phyloP scores from a whole-genome alignment of 78 protist genomes.

The Cavenderia fasciculata region DNA sequence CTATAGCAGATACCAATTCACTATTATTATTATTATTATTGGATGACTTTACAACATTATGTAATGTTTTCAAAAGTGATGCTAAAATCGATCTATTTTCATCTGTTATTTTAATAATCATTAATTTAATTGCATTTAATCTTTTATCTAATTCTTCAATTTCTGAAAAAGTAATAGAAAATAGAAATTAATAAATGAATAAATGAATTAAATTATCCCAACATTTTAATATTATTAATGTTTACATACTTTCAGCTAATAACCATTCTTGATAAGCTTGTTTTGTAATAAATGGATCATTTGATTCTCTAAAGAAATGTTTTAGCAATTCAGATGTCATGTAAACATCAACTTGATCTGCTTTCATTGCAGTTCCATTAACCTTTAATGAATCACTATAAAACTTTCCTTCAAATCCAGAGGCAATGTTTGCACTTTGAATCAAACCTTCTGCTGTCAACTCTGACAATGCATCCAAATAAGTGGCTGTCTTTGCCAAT shows the following conservation, averaged over 20 bases:
- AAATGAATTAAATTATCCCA: not conserved
- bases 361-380: constrained; percentile 29
- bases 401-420: not conserved
- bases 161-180: not conserved
- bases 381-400: constrained; percentile 43
- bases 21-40: too few relatives aligned
- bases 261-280: constrained; percentile 9
- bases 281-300: constrained; percentile 21
- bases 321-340: constrained; percentile 47
- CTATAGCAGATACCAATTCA: too few relatives aligned
- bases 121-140: not conserved
- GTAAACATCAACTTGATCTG: constrained; percentile 53
- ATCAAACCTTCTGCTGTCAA: constrained; percentile 12
- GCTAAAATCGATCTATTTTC: constrained; percentile 21
- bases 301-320: constrained; percentile 22
- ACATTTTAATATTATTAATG: not conserved
- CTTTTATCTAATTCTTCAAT: constrained; percentile 13
- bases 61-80: constrained; percentile 5
- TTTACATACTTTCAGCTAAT: not conserved
- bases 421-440: constrained; percentile 20
- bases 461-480: constrained; percentile 21
- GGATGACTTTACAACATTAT: constrained; percentile 25
- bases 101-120: not conserved
- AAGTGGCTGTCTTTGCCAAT: constrained; percentile 13
- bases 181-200: not conserved